Base-by-base conservation (phyloP, 257 asterid genomes). In the Scutellaria minor region DNA sequence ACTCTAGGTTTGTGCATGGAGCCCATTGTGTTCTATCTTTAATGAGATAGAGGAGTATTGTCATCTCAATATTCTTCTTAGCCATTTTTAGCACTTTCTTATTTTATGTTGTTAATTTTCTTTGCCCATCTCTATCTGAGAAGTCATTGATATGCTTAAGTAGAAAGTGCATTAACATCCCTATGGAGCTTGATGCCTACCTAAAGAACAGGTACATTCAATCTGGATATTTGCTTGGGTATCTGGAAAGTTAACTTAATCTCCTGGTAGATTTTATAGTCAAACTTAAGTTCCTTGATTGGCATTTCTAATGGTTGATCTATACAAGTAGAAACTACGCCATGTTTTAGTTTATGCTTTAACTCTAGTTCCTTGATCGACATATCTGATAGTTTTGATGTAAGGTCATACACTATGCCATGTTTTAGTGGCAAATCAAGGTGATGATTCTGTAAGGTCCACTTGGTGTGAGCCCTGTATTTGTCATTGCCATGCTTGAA, bases 1-100 rank as follows among this genome's bases (percentile, higher is more conserved):
- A 57, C 37, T 75, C 15, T 65, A 78, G 83, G 83, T 78, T 65
- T 81, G 77, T 75, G 79, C 80, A 15, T 83, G 81, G 84, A 57
- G 78, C 79, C 40, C 67, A 61, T 61, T 85, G 63, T 66, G 40
- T 68, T 71, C 54, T 14, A 58, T 71, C 45, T 64, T 41, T 51
- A 9, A 24, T 35, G 73, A 54, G 55, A 65, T n/a, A 13, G 37
- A 47, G 45, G 54, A 27, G 63, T 41, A 44, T 12, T 6, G 20
- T 39, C 44, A 60, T 9, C 11, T 24, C n/a, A 31, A 31, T 31
- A 4, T 31, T 31, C 37, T 31, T 31, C 5, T 31, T 31, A 2
- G 37, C 5, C 37, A 31, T 1, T 2, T 31, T 31, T 31, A 31
- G 37, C 37, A 2, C 20, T 50, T 7, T 12, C 8, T 40, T 53